These are phyloP conservation scores for Apophysomyces elegans DNA, from an alignment of 371 early-diverging fungal genomes.

Conservation along the genomic window DNA sequence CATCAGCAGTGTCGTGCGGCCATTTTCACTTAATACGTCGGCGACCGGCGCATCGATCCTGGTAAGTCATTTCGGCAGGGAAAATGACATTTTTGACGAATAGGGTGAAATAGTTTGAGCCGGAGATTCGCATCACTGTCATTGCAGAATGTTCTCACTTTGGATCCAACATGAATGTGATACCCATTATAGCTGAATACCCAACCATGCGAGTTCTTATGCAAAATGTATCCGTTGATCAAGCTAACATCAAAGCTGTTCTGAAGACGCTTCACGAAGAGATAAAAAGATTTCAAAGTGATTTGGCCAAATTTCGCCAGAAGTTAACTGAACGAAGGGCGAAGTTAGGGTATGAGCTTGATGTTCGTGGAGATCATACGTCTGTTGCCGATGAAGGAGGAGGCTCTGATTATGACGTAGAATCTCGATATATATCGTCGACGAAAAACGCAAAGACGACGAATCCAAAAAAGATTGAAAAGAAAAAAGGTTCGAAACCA, in stretches of 20 bases:
- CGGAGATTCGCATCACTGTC: slow-evolving; percentile 72
- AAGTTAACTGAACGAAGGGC: slow-evolving; percentile 40
- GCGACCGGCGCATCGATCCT: slow-evolving; percentile 7
- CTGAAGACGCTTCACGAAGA: slow-evolving; percentile 56
- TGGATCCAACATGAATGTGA: slow-evolving; percentile 63
- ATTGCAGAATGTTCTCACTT: slow-evolving; percentile 77
- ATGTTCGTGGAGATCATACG: slow-evolving; percentile 54
- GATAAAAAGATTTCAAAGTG: slow-evolving; percentile 62
- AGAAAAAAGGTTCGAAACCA: neutral
- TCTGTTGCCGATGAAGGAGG: slow-evolving; percentile 25
- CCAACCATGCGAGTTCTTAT: slow-evolving; percentile 72
- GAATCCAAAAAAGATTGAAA: neutral
- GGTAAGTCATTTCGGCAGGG: slow-evolving; percentile 7
- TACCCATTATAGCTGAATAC: slow-evolving; percentile 59
- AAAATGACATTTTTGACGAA: neutral
- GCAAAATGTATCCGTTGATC: slow-evolving; percentile 62
- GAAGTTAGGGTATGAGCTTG: slow-evolving; percentile 53
- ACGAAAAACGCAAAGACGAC: neutral
- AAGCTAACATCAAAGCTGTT: slow-evolving; percentile 49
- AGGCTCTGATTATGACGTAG: slow-evolving; percentile 10
- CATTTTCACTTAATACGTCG: slow-evolving; percentile 30
- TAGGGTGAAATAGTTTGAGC: slow-evolving; percentile 45
- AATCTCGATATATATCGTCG: neutral
- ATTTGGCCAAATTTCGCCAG: slow-evolving; percentile 61
- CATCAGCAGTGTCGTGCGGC: slow-evolving; percentile 35